A percentile compares a stretch with the other conserved stretches of the same genome.
Conservation (phyloP, 768 basidiomycete genomes). For the Agrocybe chaxingu region DNA sequence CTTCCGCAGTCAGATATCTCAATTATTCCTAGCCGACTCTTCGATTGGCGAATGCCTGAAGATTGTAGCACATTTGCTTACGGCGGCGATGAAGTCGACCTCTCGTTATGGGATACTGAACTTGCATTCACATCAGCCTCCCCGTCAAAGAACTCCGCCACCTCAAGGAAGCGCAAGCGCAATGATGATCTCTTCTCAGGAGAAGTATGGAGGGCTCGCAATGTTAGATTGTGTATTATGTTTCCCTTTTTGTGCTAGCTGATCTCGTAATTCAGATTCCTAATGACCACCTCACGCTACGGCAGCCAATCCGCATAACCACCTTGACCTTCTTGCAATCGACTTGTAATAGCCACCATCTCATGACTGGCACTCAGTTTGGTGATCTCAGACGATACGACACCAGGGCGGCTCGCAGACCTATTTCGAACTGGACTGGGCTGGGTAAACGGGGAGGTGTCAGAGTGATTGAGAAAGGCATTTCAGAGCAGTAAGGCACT, state of each 20-base stretch:
- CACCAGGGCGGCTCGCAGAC: slow-evolving; percentile 62
- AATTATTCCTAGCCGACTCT: slow-evolving; percentile 65
- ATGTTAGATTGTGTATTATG: slow-evolving; percentile 41
- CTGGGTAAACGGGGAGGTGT: slow-evolving; percentile 63
- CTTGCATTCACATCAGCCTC: slow-evolving; percentile 37
- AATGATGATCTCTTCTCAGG: slow-evolving; percentile 57
- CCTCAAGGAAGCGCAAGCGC: slow-evolving; percentile 57
- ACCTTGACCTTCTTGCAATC: slow-evolving; percentile 57
- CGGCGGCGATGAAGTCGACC: slow-evolving; percentile 83
- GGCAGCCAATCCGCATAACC: slow-evolving; percentile 76
- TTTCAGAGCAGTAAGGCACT: slow-evolving; percentile 56
- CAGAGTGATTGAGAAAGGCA: slow-evolving; percentile 53
- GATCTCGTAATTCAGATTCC: slow-evolving; percentile 41
- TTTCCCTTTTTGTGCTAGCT: neutral
- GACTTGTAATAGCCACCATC: slow-evolving; percentile 37
- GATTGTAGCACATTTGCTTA: slow-evolving; percentile 64
- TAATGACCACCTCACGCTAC: slow-evolving; percentile 73
- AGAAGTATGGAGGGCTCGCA: slow-evolving; percentile 84
- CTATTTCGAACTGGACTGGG: slow-evolving; percentile 64
- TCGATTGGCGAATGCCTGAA: slow-evolving; percentile 59
- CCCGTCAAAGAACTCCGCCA: slow-evolving; percentile 11
- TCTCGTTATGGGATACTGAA: slow-evolving; percentile 79
- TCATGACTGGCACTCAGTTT: slow-evolving; percentile 70
- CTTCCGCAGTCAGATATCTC: slow-evolving; percentile 19
- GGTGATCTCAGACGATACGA: slow-evolving; percentile 80